These are phyloP conservation scores for Linum lewisii DNA, from an alignment of 345 rosid genomes.

Conservation along the genomic window DNA sequence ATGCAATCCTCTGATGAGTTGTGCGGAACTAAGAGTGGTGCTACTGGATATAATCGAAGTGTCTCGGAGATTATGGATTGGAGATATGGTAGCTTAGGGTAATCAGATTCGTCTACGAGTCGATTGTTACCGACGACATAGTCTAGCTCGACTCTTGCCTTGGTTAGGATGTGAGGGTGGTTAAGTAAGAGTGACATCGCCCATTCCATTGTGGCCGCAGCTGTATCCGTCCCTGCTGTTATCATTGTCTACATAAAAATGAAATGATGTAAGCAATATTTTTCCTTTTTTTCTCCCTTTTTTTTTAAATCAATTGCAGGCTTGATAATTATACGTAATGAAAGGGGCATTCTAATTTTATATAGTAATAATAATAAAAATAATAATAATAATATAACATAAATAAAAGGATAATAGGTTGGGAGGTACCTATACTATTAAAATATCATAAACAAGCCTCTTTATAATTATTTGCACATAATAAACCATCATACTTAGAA, in stretches of 20 bases:
- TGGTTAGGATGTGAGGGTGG: constrained; percentile 22
- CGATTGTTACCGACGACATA: constrained; percentile 15
- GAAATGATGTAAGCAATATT: constrained; percentile 26
- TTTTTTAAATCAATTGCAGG: no score
- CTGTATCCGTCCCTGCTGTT: constrained; percentile 26
- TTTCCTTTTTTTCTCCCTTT: constrained; percentile 46
- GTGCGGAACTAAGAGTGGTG: constrained; percentile 28
- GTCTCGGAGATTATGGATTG: constrained; percentile 27
- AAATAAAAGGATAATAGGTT: no score
- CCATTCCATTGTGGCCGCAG: constrained; percentile 33
- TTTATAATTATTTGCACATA: no score
- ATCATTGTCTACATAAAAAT: constrained; percentile 20
- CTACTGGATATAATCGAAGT: constrained; percentile 26
- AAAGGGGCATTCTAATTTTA: no score
- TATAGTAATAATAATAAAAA: no score
- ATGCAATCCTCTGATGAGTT: constrained; percentile 31
- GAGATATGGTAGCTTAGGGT: constrained; percentile 22
- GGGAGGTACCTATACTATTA: no score
- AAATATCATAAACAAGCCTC: no score
- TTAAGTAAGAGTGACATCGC: constrained; percentile 28
- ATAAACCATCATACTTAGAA: no score
- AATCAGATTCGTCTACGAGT: constrained; percentile 23
- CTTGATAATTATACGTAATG: no score
- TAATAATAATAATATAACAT: no score
- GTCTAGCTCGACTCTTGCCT: constrained; percentile 22